Evolutionary conservation across 129 eudicot genomes (phyloP).

Genomic region (Flaveria robusta): DNA sequence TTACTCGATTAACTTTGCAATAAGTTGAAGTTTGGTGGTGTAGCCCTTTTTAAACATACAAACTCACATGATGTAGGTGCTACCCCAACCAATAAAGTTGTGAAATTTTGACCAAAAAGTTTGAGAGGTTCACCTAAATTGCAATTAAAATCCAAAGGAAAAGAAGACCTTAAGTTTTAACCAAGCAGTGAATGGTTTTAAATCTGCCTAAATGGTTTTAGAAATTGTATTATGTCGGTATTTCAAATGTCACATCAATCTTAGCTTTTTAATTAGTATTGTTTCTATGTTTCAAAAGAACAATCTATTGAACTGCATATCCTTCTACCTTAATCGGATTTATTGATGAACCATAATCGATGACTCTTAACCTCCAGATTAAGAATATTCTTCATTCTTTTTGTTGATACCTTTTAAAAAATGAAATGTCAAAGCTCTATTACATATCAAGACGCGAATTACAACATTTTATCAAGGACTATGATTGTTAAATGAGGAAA

Average conservation of each 20-base stretch:
- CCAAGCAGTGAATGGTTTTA: not conserved
- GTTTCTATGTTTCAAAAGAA: too few species aligned
- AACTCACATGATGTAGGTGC: constrained; percentile 36
- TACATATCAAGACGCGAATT: not conserved
- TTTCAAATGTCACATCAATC: not conserved
- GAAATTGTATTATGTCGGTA: not conserved
- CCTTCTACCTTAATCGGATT: too few species aligned
- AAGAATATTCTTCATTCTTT: not conserved
- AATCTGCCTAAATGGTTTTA: not conserved
- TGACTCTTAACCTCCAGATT: not conserved
- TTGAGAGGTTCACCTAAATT: constrained; percentile 18
- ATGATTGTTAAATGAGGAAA: not conserved
- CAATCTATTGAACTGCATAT: too few species aligned
- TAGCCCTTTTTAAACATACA: constrained; percentile 32
- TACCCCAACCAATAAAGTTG: constrained; percentile 28
- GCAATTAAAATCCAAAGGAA: constrained; percentile 14
- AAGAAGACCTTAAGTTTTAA: not conserved
- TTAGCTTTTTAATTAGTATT: too few species aligned
- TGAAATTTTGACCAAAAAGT: constrained; percentile 25
- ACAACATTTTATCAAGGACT: not conserved
- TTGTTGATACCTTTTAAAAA: not conserved
- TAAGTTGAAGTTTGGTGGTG: constrained; percentile 42
- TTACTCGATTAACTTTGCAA: constrained; percentile 32
- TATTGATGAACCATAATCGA: not conserved
- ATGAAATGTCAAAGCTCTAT: too few species aligned